Evolutionary conservation across 2,329 filamentous ascomycete species (phyloP), one percentile per base, ranked within the genome.

Genomic region (Ramichloridium luteum): DNA sequence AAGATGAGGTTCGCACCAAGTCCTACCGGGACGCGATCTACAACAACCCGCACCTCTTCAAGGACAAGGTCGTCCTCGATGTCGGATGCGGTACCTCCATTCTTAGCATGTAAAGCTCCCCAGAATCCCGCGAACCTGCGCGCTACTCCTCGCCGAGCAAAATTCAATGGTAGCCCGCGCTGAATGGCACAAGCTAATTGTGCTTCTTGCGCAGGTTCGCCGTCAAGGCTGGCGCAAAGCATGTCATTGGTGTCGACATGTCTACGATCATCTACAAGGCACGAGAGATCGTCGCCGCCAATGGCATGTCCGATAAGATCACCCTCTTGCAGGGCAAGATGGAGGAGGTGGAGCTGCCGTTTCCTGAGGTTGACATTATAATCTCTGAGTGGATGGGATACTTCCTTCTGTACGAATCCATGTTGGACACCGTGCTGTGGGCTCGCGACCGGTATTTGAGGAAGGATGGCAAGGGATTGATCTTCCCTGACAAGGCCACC

Each of bases 301-400:
- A 98, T 60, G 86, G 88, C 49, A 76, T 98, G 71, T 72, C 79
- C 32, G 80, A 88, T 65, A 93, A 93, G 73, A 94, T 98, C 59
- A 96, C 90, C 32, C 74, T 98, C 38, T 74, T 98, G 43, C 90
- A 96, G 67, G 90, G 90, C 58, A 98, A 98, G 74, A 98, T 98
- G 90, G 90, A 98, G 67, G 90, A 98, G 65, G 85, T 98, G 27
- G 69, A 80, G 53, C 69, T 98, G 41, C 90, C 90, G 13, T 93
- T 80, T 62, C 80, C 84, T 53, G 82, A 96, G 64, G 90, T 98
- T 45, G 90, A 98, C 56, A 98, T 98, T 57, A 98, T 98, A 64
- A 93, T 98, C 58, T 96, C 88, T 2, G 90, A 98, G 68, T 98
- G 90, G 90, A 98, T 98, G 90, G 90, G 90, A 18, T 98, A 98